Evolutionary conservation across 495 filamentous ascomycete species (phyloP).

Genomic region (Xylaria telfairii): DNA sequence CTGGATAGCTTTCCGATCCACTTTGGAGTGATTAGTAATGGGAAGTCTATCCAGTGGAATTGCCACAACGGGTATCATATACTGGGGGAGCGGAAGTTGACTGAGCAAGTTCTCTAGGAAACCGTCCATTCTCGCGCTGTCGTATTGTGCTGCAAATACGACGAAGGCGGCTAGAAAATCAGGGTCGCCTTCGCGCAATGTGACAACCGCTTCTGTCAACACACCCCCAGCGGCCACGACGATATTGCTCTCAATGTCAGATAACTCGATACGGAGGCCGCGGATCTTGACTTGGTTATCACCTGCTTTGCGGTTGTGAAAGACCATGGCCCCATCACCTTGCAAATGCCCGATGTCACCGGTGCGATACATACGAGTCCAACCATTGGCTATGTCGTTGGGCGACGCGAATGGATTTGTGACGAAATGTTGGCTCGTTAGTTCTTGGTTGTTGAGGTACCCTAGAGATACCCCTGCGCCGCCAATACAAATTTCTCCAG

Average conservation of each 20-base stretch:
- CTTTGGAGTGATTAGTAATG: conserved; percentile 2
- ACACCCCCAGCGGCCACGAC: conserved; percentile 27
- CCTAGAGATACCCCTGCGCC: conserved; percentile 44
- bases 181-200: conserved; percentile 40
- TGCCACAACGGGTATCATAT: conserved; percentile 23
- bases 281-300: conserved; percentile 50
- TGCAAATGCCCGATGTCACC: conserved; percentile 44
- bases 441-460: conserved; percentile 39
- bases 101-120: conserved; percentile 17
- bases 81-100: conserved; percentile 22
- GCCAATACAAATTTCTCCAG: conserved; percentile 47
- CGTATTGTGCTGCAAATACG: conserved; percentile 37
- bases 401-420: conserved; percentile 46
- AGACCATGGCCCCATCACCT: conserved; percentile 40
- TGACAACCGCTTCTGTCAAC: conserved; percentile 22
- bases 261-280: conserved; percentile 47
- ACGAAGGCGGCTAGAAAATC: conserved; percentile 32
- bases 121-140: background rate
- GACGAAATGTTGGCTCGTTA: conserved; percentile 43
- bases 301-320: conserved; percentile 44
- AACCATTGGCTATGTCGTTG: conserved; percentile 47
- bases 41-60: conserved; percentile 21
- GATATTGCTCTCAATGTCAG: conserved; percentile 44
- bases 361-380: conserved; percentile 45
- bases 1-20: conserved; percentile 38